Conservation (phyloP, 345 rosid genomes). For the Dimocarpus longan region DNA sequence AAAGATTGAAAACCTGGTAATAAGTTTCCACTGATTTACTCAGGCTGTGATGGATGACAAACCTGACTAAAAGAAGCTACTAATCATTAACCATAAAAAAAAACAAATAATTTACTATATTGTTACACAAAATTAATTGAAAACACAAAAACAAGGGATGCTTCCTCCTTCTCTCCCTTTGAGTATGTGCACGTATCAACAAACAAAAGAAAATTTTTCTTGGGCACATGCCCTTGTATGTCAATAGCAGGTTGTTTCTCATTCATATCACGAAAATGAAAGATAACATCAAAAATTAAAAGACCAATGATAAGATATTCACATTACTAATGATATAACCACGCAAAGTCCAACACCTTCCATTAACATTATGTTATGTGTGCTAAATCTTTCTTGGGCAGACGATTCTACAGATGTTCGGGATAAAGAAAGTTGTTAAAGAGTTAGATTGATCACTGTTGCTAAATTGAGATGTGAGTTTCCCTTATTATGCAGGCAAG, state of each 20-base stretch:
- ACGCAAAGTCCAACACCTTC: background rate
- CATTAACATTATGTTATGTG: too few species aligned
- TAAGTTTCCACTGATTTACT: slow-evolving; percentile 99
- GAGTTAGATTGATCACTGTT: too few species aligned
- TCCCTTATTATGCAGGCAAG: too few species aligned
- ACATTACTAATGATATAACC: background rate
- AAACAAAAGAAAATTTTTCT: background rate
- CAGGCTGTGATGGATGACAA: slow-evolving; percentile 98
- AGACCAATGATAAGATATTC: background rate
- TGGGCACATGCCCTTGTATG: background rate
- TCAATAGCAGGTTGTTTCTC: background rate
- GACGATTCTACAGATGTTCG: too few species aligned
- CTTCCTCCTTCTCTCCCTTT: background rate
- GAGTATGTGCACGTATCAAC: background rate
- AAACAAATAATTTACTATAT: background rate
- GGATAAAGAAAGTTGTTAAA: too few species aligned
- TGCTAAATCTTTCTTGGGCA: too few species aligned
- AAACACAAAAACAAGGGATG: background rate
- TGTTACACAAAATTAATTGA: background rate
- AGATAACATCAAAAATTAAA: background rate
- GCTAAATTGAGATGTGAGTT: too few species aligned
- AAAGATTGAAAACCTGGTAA: slow-evolving; percentile 68
- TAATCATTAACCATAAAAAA: slow-evolving; percentile 6
- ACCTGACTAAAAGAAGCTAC: slow-evolving; percentile 76
- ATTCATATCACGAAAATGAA: background rate